Percentiles rank a stretch among this genome's conserved stretches.
phyloP scores from a whole-genome alignment of 78 protist genomes.

The Acrasis kona region DNA sequence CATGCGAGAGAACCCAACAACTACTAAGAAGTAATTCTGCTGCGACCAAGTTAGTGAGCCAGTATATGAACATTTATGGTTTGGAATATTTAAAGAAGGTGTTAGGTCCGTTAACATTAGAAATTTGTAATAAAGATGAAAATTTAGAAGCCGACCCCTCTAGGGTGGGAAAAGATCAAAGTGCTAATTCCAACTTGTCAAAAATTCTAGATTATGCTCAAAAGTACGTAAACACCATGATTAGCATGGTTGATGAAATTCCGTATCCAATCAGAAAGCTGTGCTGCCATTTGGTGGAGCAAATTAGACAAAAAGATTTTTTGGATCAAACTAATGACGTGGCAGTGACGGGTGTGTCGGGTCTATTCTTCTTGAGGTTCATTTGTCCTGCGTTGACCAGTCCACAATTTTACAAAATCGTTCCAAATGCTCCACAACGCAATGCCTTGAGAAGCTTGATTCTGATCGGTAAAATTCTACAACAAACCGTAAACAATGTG shows the following conservation, averaged over 20 bases:
- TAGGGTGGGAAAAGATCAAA: neutral
- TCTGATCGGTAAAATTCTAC: neutral
- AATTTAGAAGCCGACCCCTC: neutral
- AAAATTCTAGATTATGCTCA: no score
- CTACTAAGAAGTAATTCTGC: neutral
- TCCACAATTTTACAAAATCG: neutral
- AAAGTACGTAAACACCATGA: no score
- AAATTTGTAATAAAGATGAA: neutral
- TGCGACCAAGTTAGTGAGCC: neutral
- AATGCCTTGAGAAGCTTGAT: neutral
- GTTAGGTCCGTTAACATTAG: neutral
- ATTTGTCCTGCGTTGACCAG: conserved; percentile 4
- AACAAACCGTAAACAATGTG: neutral
- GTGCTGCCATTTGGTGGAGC: neutral
- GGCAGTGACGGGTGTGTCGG: neutral
- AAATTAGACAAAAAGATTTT: neutral
- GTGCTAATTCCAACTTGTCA: neutral
- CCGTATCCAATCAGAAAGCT: neutral
- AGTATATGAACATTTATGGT: neutral
- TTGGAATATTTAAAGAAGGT: neutral
- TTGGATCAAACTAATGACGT: neutral
- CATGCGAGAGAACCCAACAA: no score
- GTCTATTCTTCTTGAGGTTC: conserved; percentile 15
- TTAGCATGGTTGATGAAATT: no score
- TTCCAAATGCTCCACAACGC: neutral